Conservation (phyloP, 2,329 filamentous ascomycete genomes). For the Fulvia fulva region DNA sequence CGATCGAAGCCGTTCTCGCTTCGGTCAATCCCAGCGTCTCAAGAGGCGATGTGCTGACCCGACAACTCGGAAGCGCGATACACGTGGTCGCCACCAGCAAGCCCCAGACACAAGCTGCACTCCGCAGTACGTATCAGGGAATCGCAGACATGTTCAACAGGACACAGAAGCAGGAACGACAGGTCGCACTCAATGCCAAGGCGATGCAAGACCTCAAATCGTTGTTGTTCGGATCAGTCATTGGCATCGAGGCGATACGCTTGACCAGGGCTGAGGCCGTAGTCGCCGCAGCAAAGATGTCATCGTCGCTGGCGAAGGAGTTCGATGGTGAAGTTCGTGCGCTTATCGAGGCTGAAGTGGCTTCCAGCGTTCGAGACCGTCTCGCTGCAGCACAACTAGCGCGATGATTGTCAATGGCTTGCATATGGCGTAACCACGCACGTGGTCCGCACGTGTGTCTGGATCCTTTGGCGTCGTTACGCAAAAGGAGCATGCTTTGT, state of each 20-base stretch:
- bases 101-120: constrained; percentile 11
- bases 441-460: constrained; percentile 5
- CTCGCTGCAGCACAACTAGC: constrained; percentile 5
- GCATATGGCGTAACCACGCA: constrained; percentile 2
- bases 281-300: constrained; percentile 19
- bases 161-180: constrained; percentile 7
- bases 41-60: constrained; percentile 14
- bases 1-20: constrained; percentile 29
- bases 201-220: constrained; percentile 17
- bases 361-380: constrained; percentile 21
- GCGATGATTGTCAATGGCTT: not conserved
- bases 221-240: constrained; percentile 26
- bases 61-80: constrained; percentile 16
- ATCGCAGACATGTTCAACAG: constrained; percentile 16
- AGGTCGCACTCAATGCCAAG: constrained; percentile 1
- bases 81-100: constrained; percentile 18
- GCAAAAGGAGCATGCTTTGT: not conserved
- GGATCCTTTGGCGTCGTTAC: not conserved
- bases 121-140: constrained; percentile 25
- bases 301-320: constrained; percentile 12
- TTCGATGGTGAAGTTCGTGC: constrained; percentile 18
- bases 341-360: constrained; percentile 21
- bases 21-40: constrained; percentile 28
- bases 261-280: constrained; percentile 29
- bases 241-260: constrained; percentile 28